Evolutionary conservation across 2,329 filamentous ascomycete genomes (phyloP), one percentile per base, ranked within the genome.

Genomic region (Fusarium nurragi): DNA sequence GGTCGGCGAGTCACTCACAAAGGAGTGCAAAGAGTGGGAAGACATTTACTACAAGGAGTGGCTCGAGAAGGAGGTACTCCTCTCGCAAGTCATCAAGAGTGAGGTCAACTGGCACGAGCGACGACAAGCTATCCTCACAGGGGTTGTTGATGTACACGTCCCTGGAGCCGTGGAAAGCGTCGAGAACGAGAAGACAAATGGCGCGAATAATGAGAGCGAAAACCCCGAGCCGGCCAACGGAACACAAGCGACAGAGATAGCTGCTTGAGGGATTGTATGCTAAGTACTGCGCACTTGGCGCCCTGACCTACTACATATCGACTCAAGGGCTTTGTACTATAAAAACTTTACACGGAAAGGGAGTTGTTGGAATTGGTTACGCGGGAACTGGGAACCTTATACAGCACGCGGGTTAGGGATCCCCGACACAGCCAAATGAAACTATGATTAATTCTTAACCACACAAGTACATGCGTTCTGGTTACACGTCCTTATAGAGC

Each of bases 51-150:
- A 86, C 74, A 83, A 87, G 62, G 90, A 93, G 73, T 95, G 92
- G 92, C 79, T 87, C 14, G 88, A 91, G 77, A 94, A 94, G 77
- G 91, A 95, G 77, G 83, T 92, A 26, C 77, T 94, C 18, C 77
- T 95, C n/a, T 86, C 92, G 55, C 91, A 93, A 72, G 84, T 90
- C 28, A 83, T 92, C 68, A 77, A 84, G 70, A 83, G 81, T 70
- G 91, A 94, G 74, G 81, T 86, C 30, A 87, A 89, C 74, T 88
- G 89, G 79, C 86, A 88, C 68, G 80, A 83, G 54, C 81, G 87
- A 49, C 83, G 86, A 37, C 78, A 83, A 68, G 81, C 82, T 6
- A 84, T 89, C 6, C 77, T 88, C 21, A 79, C 78, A 3, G 82
- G 81, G 11, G 76, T 76, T 5, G 80, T 78, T 2, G 80, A 84